Conservation (phyloP, 352 stramenopile species). For the Phytophthora rubi region DNA sequence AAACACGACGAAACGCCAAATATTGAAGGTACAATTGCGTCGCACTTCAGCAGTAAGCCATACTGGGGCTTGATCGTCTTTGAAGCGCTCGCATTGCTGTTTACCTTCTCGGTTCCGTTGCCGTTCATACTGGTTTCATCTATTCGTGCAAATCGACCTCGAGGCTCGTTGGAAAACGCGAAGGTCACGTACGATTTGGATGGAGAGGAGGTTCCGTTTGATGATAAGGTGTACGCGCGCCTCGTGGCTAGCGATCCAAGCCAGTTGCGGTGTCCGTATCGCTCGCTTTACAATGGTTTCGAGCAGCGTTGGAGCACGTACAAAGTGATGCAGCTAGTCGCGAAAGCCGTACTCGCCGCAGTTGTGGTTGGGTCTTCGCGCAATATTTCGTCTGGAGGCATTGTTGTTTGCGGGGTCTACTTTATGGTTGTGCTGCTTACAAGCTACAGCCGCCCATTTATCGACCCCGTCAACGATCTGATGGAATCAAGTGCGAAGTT, state of each 20-base stretch:
- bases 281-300: conserved; percentile 56
- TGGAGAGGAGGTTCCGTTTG: conserved; percentile 41
- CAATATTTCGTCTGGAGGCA: conserved; percentile 19
- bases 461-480: conserved; percentile 48
- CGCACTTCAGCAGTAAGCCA: conserved; percentile 12
- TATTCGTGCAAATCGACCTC: conserved; percentile 46
- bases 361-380: conserved; percentile 29
- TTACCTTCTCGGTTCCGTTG: conserved; percentile 44
- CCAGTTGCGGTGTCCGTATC: conserved; percentile 50
- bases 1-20: conserved; percentile 1
- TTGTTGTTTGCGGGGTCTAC: conserved; percentile 38
- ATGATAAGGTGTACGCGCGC: conserved; percentile 50
- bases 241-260: conserved; percentile 42
- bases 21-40: conserved; percentile 7
- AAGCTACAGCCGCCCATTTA: conserved; percentile 46
- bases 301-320: conserved; percentile 54
- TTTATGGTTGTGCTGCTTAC: conserved; percentile 35
- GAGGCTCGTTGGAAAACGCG: conserved; percentile 41
- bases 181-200: conserved; percentile 49
- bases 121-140: conserved; percentile 34
- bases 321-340: conserved; percentile 49
- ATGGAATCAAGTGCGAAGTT: conserved; percentile 52
- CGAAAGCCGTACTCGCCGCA: conserved; percentile 45
- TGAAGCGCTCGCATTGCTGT: conserved; percentile 28
- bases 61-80: conserved; percentile 37